These are phyloP conservation scores for Osmozyma mogii DNA, from an alignment of 805 yeast species.

Conservation along the genomic window DNA sequence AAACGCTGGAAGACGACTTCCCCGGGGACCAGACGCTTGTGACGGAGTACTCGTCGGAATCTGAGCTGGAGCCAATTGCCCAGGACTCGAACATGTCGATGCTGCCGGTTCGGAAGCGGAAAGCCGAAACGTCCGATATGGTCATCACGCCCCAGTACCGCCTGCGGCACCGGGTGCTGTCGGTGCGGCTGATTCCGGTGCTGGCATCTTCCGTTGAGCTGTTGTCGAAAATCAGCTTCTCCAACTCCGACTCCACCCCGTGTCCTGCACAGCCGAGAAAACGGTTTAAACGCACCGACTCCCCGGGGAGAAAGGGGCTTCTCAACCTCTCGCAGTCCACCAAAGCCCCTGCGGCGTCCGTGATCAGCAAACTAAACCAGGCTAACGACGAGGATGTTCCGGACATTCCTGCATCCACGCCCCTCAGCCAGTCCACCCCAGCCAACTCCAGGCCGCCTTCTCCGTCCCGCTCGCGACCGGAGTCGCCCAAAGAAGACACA, in stretches of 20 bases:
- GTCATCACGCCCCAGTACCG: constrained; percentile 17
- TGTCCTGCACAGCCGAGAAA: constrained; percentile 37
- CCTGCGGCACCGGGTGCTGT: constrained; percentile 5
- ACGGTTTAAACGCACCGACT: constrained; percentile 20
- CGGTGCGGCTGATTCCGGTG: constrained; percentile 11
- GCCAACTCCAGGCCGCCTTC: constrained; percentile 32
- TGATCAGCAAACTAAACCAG: constrained; percentile 9
- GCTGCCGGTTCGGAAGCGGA: constrained; percentile 19
- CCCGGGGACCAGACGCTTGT: constrained; percentile 23
- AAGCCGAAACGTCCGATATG: constrained; percentile 16
- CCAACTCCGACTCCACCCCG: constrained; percentile 36
- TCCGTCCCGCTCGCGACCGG: too few relatives aligned
- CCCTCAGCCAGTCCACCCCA: constrained; percentile 37
- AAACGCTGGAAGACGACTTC: constrained; percentile 5
- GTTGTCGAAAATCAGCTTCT: constrained; percentile 19
- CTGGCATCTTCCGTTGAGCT: constrained; percentile 9
- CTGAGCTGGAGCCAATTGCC: constrained; percentile 2
- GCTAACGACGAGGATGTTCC: constrained; percentile 8
- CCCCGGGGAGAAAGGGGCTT: constrained; percentile 13
- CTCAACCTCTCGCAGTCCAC: constrained; percentile 26
- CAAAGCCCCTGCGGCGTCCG: constrained; percentile 18
- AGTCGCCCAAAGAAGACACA: too few relatives aligned
- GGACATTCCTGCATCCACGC: constrained; percentile 19
- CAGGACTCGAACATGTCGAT: constrained; percentile 3
- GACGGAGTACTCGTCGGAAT: constrained; percentile 12